phyloP scores from a whole-genome alignment of 73 alveolate genomes.

The Symbiodinium pilosum region DNA sequence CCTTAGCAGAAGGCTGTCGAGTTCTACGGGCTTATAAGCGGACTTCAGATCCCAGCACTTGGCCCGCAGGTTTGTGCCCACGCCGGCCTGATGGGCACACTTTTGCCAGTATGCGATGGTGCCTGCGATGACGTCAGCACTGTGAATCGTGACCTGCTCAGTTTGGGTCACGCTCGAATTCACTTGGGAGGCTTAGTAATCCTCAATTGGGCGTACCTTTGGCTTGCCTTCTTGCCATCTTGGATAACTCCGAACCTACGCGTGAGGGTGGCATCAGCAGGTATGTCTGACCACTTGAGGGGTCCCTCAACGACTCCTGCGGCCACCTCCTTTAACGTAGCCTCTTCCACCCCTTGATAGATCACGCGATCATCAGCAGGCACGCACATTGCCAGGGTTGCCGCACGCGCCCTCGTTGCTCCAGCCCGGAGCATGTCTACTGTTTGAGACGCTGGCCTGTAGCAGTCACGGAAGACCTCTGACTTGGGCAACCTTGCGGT shows the following conservation, averaged over 20 bases:
- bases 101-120: not conserved
- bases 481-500: not conserved
- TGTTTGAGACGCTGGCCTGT: not conserved
- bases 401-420: not conserved
- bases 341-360: not conserved
- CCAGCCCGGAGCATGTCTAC: not conserved
- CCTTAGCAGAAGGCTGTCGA: not conserved
- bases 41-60: not conserved
- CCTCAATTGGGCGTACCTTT: not conserved
- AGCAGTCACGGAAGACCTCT: too few species aligned
- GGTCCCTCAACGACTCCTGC: constrained; percentile 4
- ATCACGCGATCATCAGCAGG: not conserved
- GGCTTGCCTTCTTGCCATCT: not conserved
- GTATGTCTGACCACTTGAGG: not conserved
- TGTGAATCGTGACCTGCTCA: not conserved
- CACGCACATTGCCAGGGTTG: not conserved
- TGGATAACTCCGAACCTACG: not conserved
- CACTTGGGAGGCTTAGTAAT: not conserved
- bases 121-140: not conserved
- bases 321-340: not conserved
- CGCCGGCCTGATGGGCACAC: too few species aligned
- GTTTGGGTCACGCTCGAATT: not conserved
- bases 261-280: not conserved
- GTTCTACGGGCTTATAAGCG: not conserved
- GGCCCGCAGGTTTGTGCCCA: not conserved